Base-by-base conservation (phyloP, 805 yeast species). In the Myxozyma neotropica region DNA sequence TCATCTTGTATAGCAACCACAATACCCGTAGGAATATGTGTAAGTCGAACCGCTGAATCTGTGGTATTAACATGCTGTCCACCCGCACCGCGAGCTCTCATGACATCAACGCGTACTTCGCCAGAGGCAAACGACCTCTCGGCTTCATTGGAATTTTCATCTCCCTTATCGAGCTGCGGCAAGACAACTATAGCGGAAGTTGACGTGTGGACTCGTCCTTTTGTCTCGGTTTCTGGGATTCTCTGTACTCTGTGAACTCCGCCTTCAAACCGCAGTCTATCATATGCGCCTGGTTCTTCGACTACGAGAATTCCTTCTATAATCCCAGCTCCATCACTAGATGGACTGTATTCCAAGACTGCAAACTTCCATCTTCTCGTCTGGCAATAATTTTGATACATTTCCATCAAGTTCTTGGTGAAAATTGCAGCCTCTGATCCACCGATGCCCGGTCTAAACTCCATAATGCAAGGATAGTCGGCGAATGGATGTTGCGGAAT, bases 31-130 rank as follows among this genome's bases (percentile, higher is more conserved):
- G 98, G 97, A 15, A 88, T 77, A 75, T 94, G 99, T 1, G 93
- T 90, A 27, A 94, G 76, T 68, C 99, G 80, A 13, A 94, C 98
- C 0, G 99, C 99, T 1, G 97, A 90, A 71, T 93, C 98, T 0
- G 98, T 94, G 13, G 96, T 93, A 71, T 93, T 93, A 38, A 93
- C 99, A 71, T 93, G 98, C 76, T 93, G 99, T 0, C 99, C 99
- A 57, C 99, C 99, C 64, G 94, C 87, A 2, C 99, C 99, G 57
- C 96, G 85, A 0, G 98, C 89, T 67, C 99, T 80, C 96, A 93
- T 94, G n/a, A 94, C 91, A 71, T 94, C 99, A 3, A 94, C 84
- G 57, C 97, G 80, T 23, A 94, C 84, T 68, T 94, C 99, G 1
- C 88, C 96, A 0, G 92, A 89, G 19, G 83, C 84, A 73, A 94